Evolutionary conservation across 306 rosid genomes (phyloP), one percentile per base, ranked within the genome.

Genomic region (Rosa chinensis): DNA sequence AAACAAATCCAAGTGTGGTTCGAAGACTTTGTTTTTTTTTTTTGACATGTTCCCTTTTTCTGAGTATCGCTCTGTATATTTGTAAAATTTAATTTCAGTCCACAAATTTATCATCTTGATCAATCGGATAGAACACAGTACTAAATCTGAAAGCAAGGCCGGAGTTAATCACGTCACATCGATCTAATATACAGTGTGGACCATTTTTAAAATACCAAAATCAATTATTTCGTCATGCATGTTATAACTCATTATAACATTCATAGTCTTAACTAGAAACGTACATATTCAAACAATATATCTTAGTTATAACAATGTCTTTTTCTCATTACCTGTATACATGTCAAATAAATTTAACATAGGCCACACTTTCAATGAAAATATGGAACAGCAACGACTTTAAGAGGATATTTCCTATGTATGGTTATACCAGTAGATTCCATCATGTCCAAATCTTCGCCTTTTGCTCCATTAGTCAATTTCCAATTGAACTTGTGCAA

Each of bases 381-480:
- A 40, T 44, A 68, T 39, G 79, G 75, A 6, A 56, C 1, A 17
- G 77, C 82, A 78, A 75, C 7, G 9, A 49, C 85, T 14, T 72
- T 0, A 17, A 86, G 91, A 45, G 91, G 89, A 13, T 12, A 48
- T 37, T 77, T 86, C 48, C 80, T 79, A 39, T 82, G 81, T 10
- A 67, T 73, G 2, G 77, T 71, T 45, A 76, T 2, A 0, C 85
- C 87, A 21, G 72, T 4, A 0, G 61, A 49, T 84, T 86, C 88
- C 16, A 72, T 48, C 85, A 82, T 80, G 52, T 85, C 83, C 75
- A 87, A 75, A 16, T 43, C 72, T 25, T 84, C 66, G 3, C 16
- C 77, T 18, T 69, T 35, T 44, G 44, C 70, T 61, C 81, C 72
- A 67, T 39, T 18, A 16, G 48, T 28, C 72, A 67, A 39, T 42